Evolutionary conservation across 176 grass and related monocot species (phyloP), one percentile per base, ranked within the genome.

Genomic region (Avena atlantica): DNA sequence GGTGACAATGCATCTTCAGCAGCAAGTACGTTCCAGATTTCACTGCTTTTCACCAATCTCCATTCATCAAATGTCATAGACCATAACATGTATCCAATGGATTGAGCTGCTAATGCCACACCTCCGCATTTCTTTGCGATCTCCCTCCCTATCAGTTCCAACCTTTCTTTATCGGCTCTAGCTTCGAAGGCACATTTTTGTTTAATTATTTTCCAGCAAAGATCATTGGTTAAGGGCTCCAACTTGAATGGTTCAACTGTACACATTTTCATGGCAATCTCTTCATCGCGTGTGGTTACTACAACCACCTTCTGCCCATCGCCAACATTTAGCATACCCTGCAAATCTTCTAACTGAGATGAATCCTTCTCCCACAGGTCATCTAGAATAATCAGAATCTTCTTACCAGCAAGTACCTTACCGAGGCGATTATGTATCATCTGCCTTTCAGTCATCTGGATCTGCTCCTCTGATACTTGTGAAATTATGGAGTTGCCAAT

Each of bases 81-180:
- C 37, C 20, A 2, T 56, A 88, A 12, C 51, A 61, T 79, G 42
- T 49, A 51, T 1, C 87, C 87, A 11, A 89, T 16, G 59, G 81
- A 59, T 78, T 84, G 82, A 78, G 87, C 81, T 34, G 70, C 81
- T 70, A 89, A 71, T 16, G 87, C 20, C n/a, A 89, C 56, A 74
- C 87, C 61, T 81, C 68, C 68, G 1, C 82, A 89, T 16, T 85
- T 88, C 3, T 7, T 67, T 8, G 55, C 86, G 61, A 85, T 89
- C 11, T 15, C 52, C 36, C 5, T 13, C 12, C 44, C 77, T 10
- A 50, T 57, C 0, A 12, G 15, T 16, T 74, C n/a, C 15, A 74
- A 21, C 0, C 6, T 0, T 52, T 71, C 8, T 52, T 51, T 87
- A 8, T 75, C 12, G 13, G 0, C 9, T 74, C 42, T 29, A 47